Conservation (phyloP, 306 rosid species). For the Senna siamea region DNA sequence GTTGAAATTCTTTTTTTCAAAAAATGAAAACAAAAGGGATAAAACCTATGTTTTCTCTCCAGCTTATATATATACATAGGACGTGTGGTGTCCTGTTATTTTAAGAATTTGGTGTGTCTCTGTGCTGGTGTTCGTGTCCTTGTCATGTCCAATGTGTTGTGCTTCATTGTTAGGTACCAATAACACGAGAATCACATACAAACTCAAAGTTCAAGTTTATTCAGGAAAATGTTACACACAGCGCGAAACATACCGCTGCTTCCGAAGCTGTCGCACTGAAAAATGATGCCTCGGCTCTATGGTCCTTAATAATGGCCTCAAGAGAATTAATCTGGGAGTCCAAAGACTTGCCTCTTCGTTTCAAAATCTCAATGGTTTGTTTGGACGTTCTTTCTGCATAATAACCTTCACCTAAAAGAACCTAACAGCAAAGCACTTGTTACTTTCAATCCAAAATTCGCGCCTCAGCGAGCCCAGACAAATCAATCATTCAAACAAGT, state of each 20-base stretch:
- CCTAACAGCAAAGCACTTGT: constrained; percentile 47
- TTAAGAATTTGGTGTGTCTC: too few relatives aligned
- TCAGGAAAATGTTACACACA: not conserved
- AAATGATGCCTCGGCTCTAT: constrained; percentile 66
- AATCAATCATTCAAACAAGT: not conserved
- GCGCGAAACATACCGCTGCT: constrained; percentile 50
- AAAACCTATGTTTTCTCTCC: too few relatives aligned
- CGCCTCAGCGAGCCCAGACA: not conserved
- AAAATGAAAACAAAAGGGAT: too few relatives aligned
- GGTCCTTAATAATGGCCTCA: constrained; percentile 66
- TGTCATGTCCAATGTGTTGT: too few relatives aligned
- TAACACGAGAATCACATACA: constrained; percentile 2
- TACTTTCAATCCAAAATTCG: not conserved
- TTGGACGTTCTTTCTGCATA: constrained; percentile 79
- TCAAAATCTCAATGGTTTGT: constrained; percentile 78
- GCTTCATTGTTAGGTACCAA: not conserved
- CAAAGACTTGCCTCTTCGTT: constrained; percentile 72
- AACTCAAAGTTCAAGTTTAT: constrained; percentile 13
- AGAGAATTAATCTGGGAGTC: constrained; percentile 72
- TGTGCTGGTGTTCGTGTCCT: too few relatives aligned
- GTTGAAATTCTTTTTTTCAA: too few relatives aligned
- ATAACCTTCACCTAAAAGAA: constrained; percentile 89
- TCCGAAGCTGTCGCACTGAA: constrained; percentile 63
- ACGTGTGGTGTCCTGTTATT: too few relatives aligned
- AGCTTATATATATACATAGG: too few relatives aligned